Evolutionary conservation across 208 protist genomes (phyloP), one percentile per base, ranked within the genome.

Genomic region (Herpetomonas tarakana): DNA sequence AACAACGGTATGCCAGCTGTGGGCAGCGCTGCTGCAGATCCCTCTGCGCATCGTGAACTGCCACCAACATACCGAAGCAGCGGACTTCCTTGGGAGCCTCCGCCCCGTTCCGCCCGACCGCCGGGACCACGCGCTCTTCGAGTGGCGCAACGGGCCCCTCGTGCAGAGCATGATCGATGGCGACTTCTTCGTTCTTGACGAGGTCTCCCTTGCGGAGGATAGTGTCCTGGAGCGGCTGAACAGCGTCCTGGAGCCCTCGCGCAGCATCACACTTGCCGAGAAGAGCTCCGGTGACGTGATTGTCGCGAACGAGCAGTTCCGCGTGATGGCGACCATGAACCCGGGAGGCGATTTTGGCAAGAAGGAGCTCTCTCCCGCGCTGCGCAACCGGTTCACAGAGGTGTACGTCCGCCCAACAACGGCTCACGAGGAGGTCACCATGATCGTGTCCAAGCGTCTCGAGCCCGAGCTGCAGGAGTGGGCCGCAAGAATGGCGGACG

Each of bases 281-380:
- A 99, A 99, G 66, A 98, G 89, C 77, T 83, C 69, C 35, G 87
- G 78, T 30, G 85, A 93, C 68, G 75, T 78, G 62, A 87, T 97
- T 58, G 74, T 68, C 9, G 92, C 92, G 7, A 62, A 94, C 50
- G 73, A 94, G 22, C 54, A 73, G 12, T 99, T 99, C 70, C 74
- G 93, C 47, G 84, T 99, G 14, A 59, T 99, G 60, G 99, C 99
- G 19, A 99, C 99, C 7, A 99, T 99, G 99, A 99, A 99, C 78
- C 99, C 99, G 7, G 98, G 98, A 46, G 99, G 99, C 24, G 99
- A 99, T 74, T 99, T 99, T 94, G 99, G 99, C 46, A 99, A 99
- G 80, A 99, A 99, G 76, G 99, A 99, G 80, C 79, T 99, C 7
- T 99, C 97, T 9, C 98, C 99, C 16, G 99, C 99, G 45, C 85